A percentile compares a stretch with the other conserved stretches of the same genome.
Conservation (phyloP, 352 stramenopile genomes). For the Phytophthora brassicae region DNA sequence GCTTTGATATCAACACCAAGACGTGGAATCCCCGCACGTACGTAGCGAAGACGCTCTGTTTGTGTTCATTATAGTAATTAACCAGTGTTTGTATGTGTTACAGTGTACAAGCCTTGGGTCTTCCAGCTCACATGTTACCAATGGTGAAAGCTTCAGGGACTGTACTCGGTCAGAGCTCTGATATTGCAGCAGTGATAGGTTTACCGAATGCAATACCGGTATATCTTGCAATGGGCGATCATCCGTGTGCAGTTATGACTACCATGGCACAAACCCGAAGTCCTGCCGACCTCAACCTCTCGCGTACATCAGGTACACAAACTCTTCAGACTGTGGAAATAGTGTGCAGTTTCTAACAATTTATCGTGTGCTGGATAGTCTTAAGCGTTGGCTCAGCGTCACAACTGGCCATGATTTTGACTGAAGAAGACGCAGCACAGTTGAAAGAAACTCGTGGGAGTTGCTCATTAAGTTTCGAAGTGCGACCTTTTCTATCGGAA, state of each 20-base stretch:
- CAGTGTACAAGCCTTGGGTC: slow-evolving; percentile 52
- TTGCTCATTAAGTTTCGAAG: slow-evolving; percentile 50
- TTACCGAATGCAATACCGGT: slow-evolving; percentile 39
- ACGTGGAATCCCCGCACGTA: slow-evolving; percentile 50
- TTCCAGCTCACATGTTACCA: slow-evolving; percentile 55
- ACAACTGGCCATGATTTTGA: slow-evolving; percentile 68
- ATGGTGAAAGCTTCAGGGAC: slow-evolving; percentile 39
- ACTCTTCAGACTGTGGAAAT: background rate
- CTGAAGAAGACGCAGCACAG: slow-evolving; percentile 27
- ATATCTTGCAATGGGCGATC: slow-evolving; percentile 69
- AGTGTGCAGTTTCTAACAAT: background rate
- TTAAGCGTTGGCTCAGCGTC: slow-evolving; percentile 74
- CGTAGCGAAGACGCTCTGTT: background rate
- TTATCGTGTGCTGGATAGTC: slow-evolving; percentile 31
- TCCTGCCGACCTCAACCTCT: slow-evolving; percentile 26
- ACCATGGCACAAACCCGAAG: slow-evolving; percentile 30
- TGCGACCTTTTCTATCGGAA: slow-evolving; percentile 57
- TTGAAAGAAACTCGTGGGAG: slow-evolving; percentile 21
- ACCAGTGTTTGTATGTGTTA: background rate
- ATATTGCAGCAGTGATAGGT: slow-evolving; percentile 16
- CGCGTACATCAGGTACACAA: slow-evolving; percentile 31
- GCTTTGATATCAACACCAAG: slow-evolving; percentile 43
- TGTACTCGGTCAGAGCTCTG: slow-evolving; percentile 40
- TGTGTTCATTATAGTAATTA: background rate
- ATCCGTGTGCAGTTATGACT: slow-evolving; percentile 64